Evolutionary conservation across 768 basidiomycete species (phyloP), one percentile per base, ranked within the genome.

Genomic region (Suillus decipiens): DNA sequence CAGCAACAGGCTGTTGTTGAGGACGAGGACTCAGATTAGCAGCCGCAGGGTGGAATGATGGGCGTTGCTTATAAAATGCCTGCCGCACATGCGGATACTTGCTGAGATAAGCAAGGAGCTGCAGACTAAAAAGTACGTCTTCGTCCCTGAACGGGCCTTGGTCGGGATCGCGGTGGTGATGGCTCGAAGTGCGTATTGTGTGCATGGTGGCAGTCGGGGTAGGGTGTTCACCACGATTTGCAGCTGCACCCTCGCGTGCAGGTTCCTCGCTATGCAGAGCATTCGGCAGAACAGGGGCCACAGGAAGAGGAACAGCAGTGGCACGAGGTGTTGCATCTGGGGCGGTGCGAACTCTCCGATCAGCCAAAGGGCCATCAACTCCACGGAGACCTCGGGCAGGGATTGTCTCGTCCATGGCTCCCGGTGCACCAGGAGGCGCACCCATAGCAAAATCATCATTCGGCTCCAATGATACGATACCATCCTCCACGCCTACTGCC

Each of bases 21-120:
- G 67, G 63, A 14, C 72, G 73, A 8, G 73, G 69, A 11, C 76
- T 70, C 17, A 82, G 68, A 53, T 77, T 78, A 7, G 83, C 79
- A 34, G 85, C 86, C 10, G 89, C 91, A 0, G 91, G 91, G 69
- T 92, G 91, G 74, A 93, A 93, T n/a, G 87, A 85, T n/a, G 80
- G 77, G 1, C 92, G 83, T 1, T 87, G 89, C 73, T 94, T 93
- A 74, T 99, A 97, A 72, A 99, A 99, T 7, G 95, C 93, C 70
- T 95, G 89, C 11, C 97, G 82, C 4, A 99, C 96, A 73, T 99
- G 96, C 1, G 97, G 95, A 73, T 99, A 99, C 76, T 99, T 99
- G 78, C 91, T 94, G 19, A 99, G 82, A 72, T 99, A 99, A 3
- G 97, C 97, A 1, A 99, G 83, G 2, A 99, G 87, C 74, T 99